Evolutionary conservation across 352 stramenopile genomes (phyloP), one percentile per base, ranked within the genome.

Genomic region (Phytophthora meadii): DNA sequence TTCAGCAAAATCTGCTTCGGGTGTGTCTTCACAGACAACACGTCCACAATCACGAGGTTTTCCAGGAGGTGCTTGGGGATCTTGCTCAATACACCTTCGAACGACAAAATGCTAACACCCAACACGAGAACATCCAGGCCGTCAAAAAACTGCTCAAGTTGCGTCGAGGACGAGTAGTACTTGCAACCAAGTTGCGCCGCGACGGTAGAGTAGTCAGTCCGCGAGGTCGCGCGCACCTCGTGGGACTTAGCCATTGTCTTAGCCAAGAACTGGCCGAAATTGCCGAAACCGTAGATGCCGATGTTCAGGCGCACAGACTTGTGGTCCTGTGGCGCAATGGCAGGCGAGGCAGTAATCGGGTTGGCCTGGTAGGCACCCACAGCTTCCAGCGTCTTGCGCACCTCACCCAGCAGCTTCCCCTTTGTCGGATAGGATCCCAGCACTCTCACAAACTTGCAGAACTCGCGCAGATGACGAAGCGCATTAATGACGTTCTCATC

Each of bases 221-320:
- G 81, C 32, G 90, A 98, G 6, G 81, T 92, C 5, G 79, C 86
- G 5, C 97, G 87, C 39, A 98, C 90, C 1, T 81, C 74, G 56
- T 97, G 91, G 61, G 97, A 88, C 74, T 98, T 97, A 36, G 84
- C 67, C 75, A 99, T 98, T 8, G 88, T 97, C 81, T 95, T 94
- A n/a, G 91, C 90, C 58, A 99, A 92, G 77, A 99, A 99, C 81
- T 99, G 97, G 28, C 97, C 97, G 75, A 99, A 99, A 68, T 98
- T 95, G 39, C 97, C 94, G 69, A 99, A 99, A 4, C 97, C 97
- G 53, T 99, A 90, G 40, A 99, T 92, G 32, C 97, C 97, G 63
- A 99, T 98, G 46, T 89, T 98, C 32, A 99, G 82, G 2, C 91
- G 88, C 54, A 66, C 42, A 1, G 52, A 42, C 8, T 76, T 53